Evolutionary conservation across 129 eudicot genomes (phyloP).

Genomic region (Rutidosis leptorrhynchoides): DNA sequence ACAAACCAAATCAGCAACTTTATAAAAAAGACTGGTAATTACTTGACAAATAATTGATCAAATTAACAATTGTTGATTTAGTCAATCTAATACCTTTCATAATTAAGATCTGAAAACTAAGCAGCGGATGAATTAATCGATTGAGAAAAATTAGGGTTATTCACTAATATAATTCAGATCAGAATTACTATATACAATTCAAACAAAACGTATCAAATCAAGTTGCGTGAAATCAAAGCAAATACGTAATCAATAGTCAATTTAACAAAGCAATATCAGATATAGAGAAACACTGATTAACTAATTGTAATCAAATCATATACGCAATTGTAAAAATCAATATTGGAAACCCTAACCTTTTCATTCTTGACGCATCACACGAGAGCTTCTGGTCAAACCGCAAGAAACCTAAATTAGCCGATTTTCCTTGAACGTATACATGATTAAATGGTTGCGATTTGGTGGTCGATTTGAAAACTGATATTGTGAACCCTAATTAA

Average conservation of each 20-base stretch:
- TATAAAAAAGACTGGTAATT: not conserved
- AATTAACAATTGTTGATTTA: not conserved
- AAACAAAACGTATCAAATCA: slow-evolving; percentile 13
- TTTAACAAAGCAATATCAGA: no score
- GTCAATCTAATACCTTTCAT: not conserved
- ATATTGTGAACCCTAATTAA: no score
- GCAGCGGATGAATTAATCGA: not conserved
- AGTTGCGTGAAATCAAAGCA: slow-evolving; percentile 25
- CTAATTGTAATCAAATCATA: slow-evolving; percentile 12
- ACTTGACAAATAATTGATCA: no score
- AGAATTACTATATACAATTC: slow-evolving; percentile 3
- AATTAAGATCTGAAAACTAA: slow-evolving; percentile 5
- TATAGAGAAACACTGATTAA: slow-evolving; percentile 1
- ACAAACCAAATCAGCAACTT: slow-evolving; percentile 5
- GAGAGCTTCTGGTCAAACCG: no score
- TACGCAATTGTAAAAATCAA: slow-evolving; percentile 6
- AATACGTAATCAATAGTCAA: slow-evolving; percentile 18
- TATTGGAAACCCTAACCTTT: no score
- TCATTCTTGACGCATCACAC: no score
- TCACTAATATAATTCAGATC: slow-evolving; percentile 8
- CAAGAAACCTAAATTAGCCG: no score
- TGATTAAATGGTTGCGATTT: no score
- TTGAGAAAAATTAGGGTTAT: slow-evolving; percentile 20
- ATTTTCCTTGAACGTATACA: no score
- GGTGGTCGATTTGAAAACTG: no score